These are phyloP conservation scores for Urtica urens DNA, from an alignment of 306 rosid genomes.

Conservation along the genomic window DNA sequence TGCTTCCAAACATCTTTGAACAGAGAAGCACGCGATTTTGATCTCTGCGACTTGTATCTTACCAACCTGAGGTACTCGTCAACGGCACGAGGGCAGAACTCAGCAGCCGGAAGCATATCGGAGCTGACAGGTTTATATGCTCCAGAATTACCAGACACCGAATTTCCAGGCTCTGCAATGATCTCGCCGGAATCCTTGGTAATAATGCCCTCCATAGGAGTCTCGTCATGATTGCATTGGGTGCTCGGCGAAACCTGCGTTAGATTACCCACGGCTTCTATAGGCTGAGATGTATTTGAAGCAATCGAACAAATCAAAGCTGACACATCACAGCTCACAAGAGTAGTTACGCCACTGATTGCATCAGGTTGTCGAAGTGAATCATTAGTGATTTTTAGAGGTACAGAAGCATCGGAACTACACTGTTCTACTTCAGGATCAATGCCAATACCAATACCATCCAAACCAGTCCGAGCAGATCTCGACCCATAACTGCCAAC, in stretches of 20 bases:
- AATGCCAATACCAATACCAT: not conserved
- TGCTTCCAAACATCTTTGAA: constrained; percentile 25
- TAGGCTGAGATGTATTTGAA: not conserved
- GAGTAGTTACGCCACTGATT: constrained; percentile 5
- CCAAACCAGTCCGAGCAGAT: not conserved
- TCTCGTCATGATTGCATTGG: constrained; percentile 17
- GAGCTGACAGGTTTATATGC: constrained; percentile 29
- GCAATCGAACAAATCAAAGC: constrained; percentile 4
- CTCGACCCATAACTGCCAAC: constrained; percentile 3
- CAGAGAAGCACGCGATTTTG: not conserved
- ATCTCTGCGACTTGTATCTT: not conserved
- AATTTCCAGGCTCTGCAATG: constrained; percentile 1
- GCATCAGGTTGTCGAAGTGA: not conserved
- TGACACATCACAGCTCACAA: constrained; percentile 8
- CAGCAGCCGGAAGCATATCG: constrained; percentile 19
- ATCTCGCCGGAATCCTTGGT: not conserved
- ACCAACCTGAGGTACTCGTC: constrained; percentile 11
- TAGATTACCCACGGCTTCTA: constrained; percentile 17
- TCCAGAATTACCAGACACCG: not conserved
- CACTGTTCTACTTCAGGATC: constrained; percentile 2
- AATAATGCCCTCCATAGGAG: constrained; percentile 10
- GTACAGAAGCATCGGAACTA: not conserved
- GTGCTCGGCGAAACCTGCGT: constrained; percentile 8
- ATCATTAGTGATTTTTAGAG: constrained; percentile 3
- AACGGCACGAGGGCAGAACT: constrained; percentile 40